A percentile compares a stretch with the other conserved stretches of the same genome.
Evolutionary conservation across 192 early-diverging fungal species (phyloP).

Genomic region (Gryganskiella cystojenkinii): DNA sequence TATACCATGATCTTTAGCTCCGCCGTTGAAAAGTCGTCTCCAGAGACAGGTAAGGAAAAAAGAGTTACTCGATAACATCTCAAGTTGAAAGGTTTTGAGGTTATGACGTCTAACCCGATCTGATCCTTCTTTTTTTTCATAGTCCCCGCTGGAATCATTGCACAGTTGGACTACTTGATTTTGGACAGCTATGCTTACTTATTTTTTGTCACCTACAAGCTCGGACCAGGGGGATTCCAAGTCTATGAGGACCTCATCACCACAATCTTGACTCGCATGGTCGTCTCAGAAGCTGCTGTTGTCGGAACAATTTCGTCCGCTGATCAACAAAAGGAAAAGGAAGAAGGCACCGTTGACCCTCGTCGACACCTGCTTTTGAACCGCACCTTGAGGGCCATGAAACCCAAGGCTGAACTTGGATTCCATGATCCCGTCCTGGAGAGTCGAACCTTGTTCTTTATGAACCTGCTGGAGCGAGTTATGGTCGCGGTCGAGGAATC

Average conservation of each 20-base stretch:
- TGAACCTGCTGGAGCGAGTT: slow-evolving; percentile 61
- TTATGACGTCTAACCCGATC: background rate
- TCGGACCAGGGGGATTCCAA: slow-evolving; percentile 57
- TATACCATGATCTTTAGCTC: slow-evolving; percentile 61
- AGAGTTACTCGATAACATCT: background rate
- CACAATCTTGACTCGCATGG: slow-evolving; percentile 53
- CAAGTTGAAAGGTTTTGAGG: background rate
- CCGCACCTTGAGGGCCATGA: slow-evolving; percentile 33
- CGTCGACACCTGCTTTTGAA: slow-evolving; percentile 30
- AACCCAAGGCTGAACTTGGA: slow-evolving; percentile 29
- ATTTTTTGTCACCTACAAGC: slow-evolving; percentile 58
- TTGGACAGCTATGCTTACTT: slow-evolving; percentile 60
- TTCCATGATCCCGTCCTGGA: slow-evolving; percentile 37
- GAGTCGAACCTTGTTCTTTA: slow-evolving; percentile 56
- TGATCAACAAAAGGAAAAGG: background rate
- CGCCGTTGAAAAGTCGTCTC: slow-evolving; percentile 41
- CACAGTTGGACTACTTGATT: slow-evolving; percentile 35
- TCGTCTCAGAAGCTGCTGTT: slow-evolving; percentile 20
- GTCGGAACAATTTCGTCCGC: background rate
- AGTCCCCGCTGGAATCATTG: slow-evolving; percentile 20
- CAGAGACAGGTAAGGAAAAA: slow-evolving; percentile 18
- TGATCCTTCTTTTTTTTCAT: background rate
- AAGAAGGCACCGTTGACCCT: background rate
- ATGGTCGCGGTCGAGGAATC: slow-evolving; percentile 55
- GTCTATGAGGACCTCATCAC: slow-evolving; percentile 62